Evolutionary conservation across 176 grass and related monocot genomes (phyloP), one percentile per base, ranked within the genome.

Genomic region (Aegilops bicornis): DNA sequence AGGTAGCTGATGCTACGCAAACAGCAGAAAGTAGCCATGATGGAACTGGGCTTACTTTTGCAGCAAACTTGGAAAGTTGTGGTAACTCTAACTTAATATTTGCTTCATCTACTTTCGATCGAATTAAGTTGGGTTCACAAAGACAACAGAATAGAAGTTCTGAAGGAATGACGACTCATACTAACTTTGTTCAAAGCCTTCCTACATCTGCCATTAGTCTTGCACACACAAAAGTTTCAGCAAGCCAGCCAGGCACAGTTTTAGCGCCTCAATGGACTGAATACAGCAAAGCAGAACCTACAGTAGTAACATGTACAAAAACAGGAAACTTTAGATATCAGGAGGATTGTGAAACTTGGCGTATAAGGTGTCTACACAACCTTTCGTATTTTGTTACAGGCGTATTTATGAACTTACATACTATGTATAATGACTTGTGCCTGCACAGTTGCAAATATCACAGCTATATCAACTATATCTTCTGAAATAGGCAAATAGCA

Each of bases 281-380:
- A 63, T 79, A 82, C 79, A 80, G 6, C 20, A 84, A 80, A 90
- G 13, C 66, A 72, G 83, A 86, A 84, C 73, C 64, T 81, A 77
- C 88, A 42, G 66, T 39, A 70, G 17, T 61, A 61, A 48, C 39
- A 74, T 62, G 14, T 62, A 79, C 75, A 76, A 40, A 35, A 85
- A 70, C 13, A 67, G 80, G 84, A 54, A 84, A 82, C 77, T 71
- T 78, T 86, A 74, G 45, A 36, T 71, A 76, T 24, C 79, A 82
- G 42, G 93, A 90, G 58, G 80, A 76, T 70, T 95, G 93, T 79
- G 86, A 95, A 79, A 65, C 42, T 72, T 95, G 90, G 93, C 93
- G 88, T 74, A 72, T 92, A 62, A 95, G 93, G 93, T 95, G 67
- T 64, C 39, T 78, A 42, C 52, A 62, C 20, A 33, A 67, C 58